Conservation (phyloP, 345 rosid genomes). For the Balakata baccata region DNA sequence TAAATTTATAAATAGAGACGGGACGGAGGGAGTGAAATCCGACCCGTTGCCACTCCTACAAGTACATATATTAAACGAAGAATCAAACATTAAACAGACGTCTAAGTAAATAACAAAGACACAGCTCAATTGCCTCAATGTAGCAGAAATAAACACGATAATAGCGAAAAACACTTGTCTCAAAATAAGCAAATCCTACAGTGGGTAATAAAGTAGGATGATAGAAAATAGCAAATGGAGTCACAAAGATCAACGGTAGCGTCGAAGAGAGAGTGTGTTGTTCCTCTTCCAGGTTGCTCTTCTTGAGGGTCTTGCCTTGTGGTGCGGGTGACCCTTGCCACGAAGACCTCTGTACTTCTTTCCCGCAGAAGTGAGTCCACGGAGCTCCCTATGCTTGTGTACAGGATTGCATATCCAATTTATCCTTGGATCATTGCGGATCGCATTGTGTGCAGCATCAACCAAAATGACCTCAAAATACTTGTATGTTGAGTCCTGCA, state of each 20-base stretch:
- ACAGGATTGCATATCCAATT: conserved; percentile 35
- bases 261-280: conserved; percentile 33
- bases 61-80: background rate
- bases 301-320: conserved; percentile 30
- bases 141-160: background rate
- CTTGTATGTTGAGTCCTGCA: conserved; percentile 36
- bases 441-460: conserved; percentile 33
- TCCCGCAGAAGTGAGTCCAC: conserved; percentile 35
- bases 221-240: background rate
- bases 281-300: conserved; percentile 35
- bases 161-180: background rate
- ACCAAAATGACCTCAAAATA: conserved; percentile 34
- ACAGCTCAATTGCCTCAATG: conserved; percentile 10
- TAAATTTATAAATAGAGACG: no score
- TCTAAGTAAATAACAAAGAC: background rate
- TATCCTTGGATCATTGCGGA: conserved; percentile 35
- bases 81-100: background rate
- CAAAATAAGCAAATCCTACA: conserved; percentile 10
- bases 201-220: background rate
- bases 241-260: conserved; percentile 20
- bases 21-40: no score
- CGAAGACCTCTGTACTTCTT: conserved; percentile 33
- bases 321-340: conserved; percentile 30
- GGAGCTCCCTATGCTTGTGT: conserved; percentile 36
- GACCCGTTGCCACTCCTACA: no score